Conservation (phyloP, 768 basidiomycete genomes). For the Macrolepiota dolichaula region DNA sequence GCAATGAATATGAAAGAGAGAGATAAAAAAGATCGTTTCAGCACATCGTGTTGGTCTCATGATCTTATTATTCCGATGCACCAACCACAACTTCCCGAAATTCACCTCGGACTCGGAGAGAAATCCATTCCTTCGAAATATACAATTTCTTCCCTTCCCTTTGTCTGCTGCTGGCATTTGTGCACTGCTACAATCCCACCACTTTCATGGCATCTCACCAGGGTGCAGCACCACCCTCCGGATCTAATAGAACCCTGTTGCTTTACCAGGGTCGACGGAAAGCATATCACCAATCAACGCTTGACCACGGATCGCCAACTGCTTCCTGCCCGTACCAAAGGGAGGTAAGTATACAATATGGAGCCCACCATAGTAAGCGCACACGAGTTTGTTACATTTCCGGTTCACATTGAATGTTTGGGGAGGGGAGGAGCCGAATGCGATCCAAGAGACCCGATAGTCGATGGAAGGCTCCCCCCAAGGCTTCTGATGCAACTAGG, state of each 20-base stretch:
- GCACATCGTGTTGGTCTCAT: not conserved
- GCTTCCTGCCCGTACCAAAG: slow-evolving; percentile 1
- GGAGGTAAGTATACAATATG: not conserved
- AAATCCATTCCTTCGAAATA: not conserved
- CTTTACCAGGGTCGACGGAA: slow-evolving; percentile 5
- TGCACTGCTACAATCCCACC: not conserved
- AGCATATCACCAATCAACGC: not conserved
- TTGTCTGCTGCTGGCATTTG: not conserved
- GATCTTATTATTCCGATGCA: not conserved
- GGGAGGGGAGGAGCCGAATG: no score
- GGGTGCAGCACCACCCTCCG: not conserved
- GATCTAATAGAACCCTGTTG: slow-evolving; percentile 4
- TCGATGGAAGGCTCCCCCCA: not conserved
- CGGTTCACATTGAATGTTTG: not conserved
- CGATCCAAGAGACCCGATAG: not conserved
- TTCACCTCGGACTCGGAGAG: not conserved
- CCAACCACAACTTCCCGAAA: not conserved
- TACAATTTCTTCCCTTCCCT: not conserved
- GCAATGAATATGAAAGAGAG: no score
- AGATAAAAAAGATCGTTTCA: not conserved
- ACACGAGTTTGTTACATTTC: not conserved
- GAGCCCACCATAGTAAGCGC: not conserved
- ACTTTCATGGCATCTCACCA: not conserved
- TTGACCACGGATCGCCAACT: not conserved
- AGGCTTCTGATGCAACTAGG: not conserved